Evolutionary conservation across 2,329 filamentous ascomycete species (phyloP).

Genomic region (Neoascochyta sp.): DNA sequence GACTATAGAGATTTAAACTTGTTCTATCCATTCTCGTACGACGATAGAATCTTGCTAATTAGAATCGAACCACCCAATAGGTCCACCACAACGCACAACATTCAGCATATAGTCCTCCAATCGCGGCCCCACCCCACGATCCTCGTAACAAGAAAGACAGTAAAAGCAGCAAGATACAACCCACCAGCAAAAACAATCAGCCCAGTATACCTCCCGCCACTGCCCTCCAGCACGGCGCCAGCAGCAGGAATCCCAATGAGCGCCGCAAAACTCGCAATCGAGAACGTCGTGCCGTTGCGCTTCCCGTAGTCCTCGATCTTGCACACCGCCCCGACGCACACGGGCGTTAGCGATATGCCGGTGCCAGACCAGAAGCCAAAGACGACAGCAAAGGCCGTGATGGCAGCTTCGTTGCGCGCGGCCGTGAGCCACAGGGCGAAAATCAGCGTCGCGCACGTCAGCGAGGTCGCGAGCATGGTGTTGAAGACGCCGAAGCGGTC

Average conservation of each 20-base stretch:
- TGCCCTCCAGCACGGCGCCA: constrained; percentile 40
- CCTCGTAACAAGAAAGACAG: constrained; percentile 12
- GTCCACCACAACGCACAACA: background rate
- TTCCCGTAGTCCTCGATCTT: constrained; percentile 67
- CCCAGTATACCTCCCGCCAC: constrained; percentile 13
- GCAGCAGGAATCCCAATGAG: constrained; percentile 65
- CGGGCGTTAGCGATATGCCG: constrained; percentile 60
- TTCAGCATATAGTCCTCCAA: constrained; percentile 7
- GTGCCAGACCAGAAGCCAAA: constrained; percentile 68
- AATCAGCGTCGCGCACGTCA: constrained; percentile 41
- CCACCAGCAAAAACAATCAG: constrained; percentile 20
- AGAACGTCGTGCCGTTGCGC: constrained; percentile 60
- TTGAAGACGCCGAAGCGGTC: constrained; percentile 55
- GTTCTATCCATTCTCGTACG: background rate
- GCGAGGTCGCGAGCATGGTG: constrained; percentile 49
- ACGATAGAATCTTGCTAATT: background rate
- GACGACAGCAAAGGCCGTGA: constrained; percentile 60
- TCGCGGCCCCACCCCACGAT: constrained; percentile 13
- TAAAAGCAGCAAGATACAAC: constrained; percentile 14
- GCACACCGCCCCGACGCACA: constrained; percentile 65
- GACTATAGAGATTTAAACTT: background rate
- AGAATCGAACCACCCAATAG: background rate
- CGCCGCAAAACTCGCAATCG: constrained; percentile 58
- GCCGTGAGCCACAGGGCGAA: constrained; percentile 55
- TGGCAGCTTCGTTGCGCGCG: constrained; percentile 48